Conservation (phyloP, 441 rosid genomes). For the Macaranga tanarius region DNA sequence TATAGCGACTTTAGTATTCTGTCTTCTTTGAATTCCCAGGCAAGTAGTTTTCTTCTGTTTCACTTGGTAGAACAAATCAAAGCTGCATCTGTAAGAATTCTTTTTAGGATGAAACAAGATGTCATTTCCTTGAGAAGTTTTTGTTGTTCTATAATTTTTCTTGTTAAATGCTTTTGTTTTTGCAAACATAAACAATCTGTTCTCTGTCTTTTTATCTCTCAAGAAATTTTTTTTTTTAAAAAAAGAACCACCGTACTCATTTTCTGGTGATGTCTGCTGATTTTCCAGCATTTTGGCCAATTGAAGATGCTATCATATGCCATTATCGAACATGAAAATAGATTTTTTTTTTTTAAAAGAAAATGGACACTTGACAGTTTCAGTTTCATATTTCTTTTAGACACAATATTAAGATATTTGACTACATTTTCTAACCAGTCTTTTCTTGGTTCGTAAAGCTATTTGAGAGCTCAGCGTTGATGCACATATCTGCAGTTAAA, state of each 20-base stretch:
- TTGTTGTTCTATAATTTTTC: background rate
- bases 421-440: conserved; percentile 35
- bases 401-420: conserved; percentile 23
- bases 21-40: conserved; percentile 98
- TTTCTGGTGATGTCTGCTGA: background rate
- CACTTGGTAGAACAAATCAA: conserved; percentile 12
- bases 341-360: background rate
- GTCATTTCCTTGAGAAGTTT: background rate
- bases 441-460: conserved; percentile 57
- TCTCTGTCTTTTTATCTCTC: background rate
- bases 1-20: conserved; percentile 84
- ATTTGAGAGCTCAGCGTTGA: conserved; percentile 97
- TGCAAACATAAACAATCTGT: background rate
- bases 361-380: background rate
- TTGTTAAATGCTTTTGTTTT: background rate
- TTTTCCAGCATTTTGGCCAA: background rate
- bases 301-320: background rate
- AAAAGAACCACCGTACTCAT: background rate
- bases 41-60: conserved; percentile 29
- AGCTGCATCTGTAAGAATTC: conserved; percentile 8
- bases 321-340: background rate
- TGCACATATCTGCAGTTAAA: conserved; percentile 95
- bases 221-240: background rate
- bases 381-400: background rate
- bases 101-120: background rate